These are phyloP conservation scores for Candida railenensis DNA, from an alignment of 805 yeast species.

Conservation along the genomic window DNA sequence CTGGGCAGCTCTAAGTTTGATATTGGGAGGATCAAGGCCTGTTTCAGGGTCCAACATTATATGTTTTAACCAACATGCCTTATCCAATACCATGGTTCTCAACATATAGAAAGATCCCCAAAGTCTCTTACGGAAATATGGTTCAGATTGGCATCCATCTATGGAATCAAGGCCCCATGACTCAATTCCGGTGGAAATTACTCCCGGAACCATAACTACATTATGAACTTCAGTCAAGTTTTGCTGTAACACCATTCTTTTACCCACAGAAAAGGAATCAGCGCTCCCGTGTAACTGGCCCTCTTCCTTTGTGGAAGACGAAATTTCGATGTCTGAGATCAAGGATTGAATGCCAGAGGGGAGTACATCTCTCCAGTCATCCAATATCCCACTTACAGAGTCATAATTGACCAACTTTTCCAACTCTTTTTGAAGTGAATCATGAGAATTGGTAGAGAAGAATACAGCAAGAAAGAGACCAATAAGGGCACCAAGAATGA, in stretches of 20 bases:
- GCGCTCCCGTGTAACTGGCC: conserved; percentile 51
- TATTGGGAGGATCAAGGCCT: conserved; percentile 87
- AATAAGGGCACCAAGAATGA: conserved; percentile 67
- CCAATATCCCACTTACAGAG: conserved; percentile 54
- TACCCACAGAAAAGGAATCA: conserved; percentile 89
- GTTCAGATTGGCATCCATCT: conserved; percentile 75
- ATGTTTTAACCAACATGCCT: conserved; percentile 91
- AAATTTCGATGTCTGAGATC: conserved; percentile 53
- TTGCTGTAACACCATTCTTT: conserved; percentile 49
- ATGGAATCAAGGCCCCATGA: conserved; percentile 79
- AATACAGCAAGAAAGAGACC: conserved; percentile 68
- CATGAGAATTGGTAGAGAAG: conserved; percentile 43
- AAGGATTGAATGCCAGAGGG: conserved; percentile 65
- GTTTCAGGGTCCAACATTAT: conserved; percentile 86
- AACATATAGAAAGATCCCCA: conserved; percentile 99
- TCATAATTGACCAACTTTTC: conserved; percentile 56
- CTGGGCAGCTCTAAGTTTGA: conserved; percentile 83
- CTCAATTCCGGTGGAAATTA: conserved; percentile 91
- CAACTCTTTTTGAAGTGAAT: conserved; percentile 42
- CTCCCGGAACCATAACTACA: conserved; percentile 94
- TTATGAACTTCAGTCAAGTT: conserved; percentile 64
- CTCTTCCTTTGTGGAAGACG: conserved; percentile 20
- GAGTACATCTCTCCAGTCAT: conserved; percentile 72
- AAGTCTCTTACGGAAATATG: conserved; percentile 84
- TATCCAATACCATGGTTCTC: conserved; percentile 86